Base-by-base conservation (phyloP, 371 early-diverging fungal species). In the Rhizopus microsporus region DNA sequence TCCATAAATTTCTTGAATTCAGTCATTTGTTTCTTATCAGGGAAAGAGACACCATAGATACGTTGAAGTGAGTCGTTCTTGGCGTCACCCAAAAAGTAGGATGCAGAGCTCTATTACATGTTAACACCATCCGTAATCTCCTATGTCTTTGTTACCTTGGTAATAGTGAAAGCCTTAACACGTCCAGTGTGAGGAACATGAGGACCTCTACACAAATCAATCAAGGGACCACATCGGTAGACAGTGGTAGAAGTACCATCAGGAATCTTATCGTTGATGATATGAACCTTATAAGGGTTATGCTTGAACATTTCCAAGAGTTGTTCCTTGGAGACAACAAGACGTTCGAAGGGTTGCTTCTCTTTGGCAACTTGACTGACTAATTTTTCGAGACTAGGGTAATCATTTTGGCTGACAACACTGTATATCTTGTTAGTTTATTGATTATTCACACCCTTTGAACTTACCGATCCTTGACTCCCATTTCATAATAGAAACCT, bases 401-500 rank as follows among this genome's bases (percentile, higher is more conserved):
- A 99, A 79, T 98, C 98, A 9, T 74, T 62, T 71, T 88, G 89
- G 16, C 85, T 71, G 32, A 98, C 95, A 57, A 86, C 72, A 46
- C 88, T 86, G 51, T 49, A 12, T 7, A 32, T 12, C 51, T 3
- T 30, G 10, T 52, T 7, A 12, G 43, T 60, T 62, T 73, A 82
- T 80, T 87, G 85, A 31, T 91, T 89, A 50, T 85, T 82, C 23
- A 23, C 12, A 32, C 10, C 51, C 1, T 30, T 30, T 52, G 3
- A 12, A 45, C 61, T 62, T 73, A 82, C 81, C 87, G 85, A 31
- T 91, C 90, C 50, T 85, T 82, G 60, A 88, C 75, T 29, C 88
- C 88, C 92, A 99, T 95, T 67, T 99, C 99, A 80, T 99, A 99
- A 82, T 93, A 99, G 86, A 99, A 99, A 39, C 99, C 99, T 67